Evolutionary conservation across 192 early-diverging fungal genomes (phyloP).

Genomic region (Piromyces finnis): DNA sequence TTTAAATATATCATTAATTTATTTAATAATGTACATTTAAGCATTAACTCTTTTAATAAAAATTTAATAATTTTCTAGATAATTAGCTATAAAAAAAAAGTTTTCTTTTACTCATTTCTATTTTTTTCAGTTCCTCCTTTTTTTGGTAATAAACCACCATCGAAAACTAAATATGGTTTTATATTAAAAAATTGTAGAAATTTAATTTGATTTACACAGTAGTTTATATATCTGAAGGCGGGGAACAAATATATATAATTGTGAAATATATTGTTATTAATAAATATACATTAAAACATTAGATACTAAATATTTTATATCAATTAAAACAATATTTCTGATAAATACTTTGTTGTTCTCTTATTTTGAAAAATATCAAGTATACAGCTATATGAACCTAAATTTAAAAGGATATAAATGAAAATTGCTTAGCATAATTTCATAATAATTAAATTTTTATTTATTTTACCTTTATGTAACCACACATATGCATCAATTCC

Average conservation of each 20-base stretch:
- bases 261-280: too few species aligned
- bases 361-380: constrained; percentile 49
- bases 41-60: too few species aligned
- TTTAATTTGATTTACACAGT: constrained; percentile 57
- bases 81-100: too few species aligned
- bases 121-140: constrained; percentile 58
- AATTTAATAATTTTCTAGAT: too few species aligned
- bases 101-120: constrained; percentile 22
- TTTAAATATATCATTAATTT: background rate
- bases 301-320: background rate
- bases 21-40: too few species aligned
- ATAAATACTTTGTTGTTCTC: constrained; percentile 43
- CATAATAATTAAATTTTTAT: background rate
- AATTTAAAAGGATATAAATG: too few species aligned
- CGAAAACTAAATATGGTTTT: constrained; percentile 80
- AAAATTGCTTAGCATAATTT: too few species aligned
- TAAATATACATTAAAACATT: too few species aligned
- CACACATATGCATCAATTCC: constrained; percentile 91
- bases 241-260: too few species aligned
- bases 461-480: constrained; percentile 25
- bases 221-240: constrained; percentile 60
- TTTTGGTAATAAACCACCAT: constrained; percentile 74
- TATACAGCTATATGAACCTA: constrained; percentile 67
- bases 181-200: constrained; percentile 55
- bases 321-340: too few species aligned